A percentile compares a stretch with the other conserved stretches of the same genome.
Evolutionary conservation across 768 basidiomycete species (phyloP).

Genomic region (Brasilioporus rufonigricans): DNA sequence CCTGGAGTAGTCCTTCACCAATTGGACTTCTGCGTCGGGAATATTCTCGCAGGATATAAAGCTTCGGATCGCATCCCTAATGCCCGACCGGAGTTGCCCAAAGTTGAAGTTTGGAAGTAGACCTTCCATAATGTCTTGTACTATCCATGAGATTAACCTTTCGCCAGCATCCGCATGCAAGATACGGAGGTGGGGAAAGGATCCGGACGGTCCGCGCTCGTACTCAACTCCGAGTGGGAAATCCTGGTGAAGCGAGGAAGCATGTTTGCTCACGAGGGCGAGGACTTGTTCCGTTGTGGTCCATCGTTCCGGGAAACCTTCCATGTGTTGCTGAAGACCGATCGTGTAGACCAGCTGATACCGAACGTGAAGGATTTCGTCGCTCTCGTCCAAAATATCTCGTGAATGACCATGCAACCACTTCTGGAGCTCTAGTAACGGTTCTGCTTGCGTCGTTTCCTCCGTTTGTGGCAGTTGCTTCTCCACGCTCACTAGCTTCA

Average conservation of each 20-base stretch:
- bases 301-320: slow-evolving; percentile 37
- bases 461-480: slow-evolving; percentile 13
- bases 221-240: neutral
- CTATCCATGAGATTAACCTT: slow-evolving; percentile 8
- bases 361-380: slow-evolving; percentile 25
- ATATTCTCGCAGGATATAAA: slow-evolving; percentile 24
- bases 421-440: slow-evolving; percentile 27
- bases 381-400: slow-evolving; percentile 16
- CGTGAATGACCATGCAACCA: slow-evolving; percentile 25
- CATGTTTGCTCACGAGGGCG: slow-evolving; percentile 19
- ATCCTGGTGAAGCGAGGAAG: neutral
- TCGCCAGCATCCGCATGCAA: slow-evolving; percentile 11
- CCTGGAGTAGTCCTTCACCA: neutral
- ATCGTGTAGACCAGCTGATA: slow-evolving; percentile 39
- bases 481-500: slow-evolving; percentile 47
- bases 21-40: neutral
- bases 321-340: slow-evolving; percentile 26
- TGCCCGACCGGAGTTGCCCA: neutral
- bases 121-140: neutral
- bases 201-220: neutral
- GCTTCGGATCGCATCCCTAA: slow-evolving; percentile 8
- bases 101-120: neutral
- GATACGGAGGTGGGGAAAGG: slow-evolving; percentile 25
- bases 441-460: neutral
- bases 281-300: slow-evolving; percentile 30